Conservation (phyloP, 1,139 yeast species). For the Suzukiozyma palmioleophila region DNA sequence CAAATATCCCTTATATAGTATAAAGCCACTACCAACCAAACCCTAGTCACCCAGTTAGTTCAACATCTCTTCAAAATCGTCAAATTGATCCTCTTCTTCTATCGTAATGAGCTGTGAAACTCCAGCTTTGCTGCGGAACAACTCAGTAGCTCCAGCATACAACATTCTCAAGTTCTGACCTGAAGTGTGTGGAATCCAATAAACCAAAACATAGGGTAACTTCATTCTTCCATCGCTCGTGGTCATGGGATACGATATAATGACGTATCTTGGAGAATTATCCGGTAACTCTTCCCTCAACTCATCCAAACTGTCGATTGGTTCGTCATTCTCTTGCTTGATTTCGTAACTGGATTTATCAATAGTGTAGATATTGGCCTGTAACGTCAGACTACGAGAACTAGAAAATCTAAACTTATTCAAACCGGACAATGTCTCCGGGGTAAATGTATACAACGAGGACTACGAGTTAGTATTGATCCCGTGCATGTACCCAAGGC, state of each 20-base stretch:
- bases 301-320: slow-evolving; percentile 48
- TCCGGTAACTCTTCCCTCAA: slow-evolving; percentile 78
- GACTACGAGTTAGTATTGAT: slow-evolving; percentile 17
- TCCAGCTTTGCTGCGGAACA: slow-evolving; percentile 73
- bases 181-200: slow-evolving; percentile 83
- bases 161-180: slow-evolving; percentile 78
- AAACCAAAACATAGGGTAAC: slow-evolving; percentile 70
- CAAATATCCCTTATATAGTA: too few relatives aligned
- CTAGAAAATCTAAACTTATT: slow-evolving; percentile 71
- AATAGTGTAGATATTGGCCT: slow-evolving; percentile 61
- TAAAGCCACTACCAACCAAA: too few relatives aligned
- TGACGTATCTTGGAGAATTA: slow-evolving; percentile 69
- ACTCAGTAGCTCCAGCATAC: slow-evolving; percentile 85
- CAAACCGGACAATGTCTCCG: slow-evolving; percentile 56
- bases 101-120: slow-evolving; percentile 55
- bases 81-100: slow-evolving; percentile 61
- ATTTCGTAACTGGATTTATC: slow-evolving; percentile 57
- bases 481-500: background rate
- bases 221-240: slow-evolving; percentile 67
- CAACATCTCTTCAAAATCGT: slow-evolving; percentile 34
- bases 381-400: slow-evolving; percentile 58
- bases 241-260: slow-evolving; percentile 74
- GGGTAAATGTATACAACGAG: slow-evolving; percentile 59
- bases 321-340: slow-evolving; percentile 41
- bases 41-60: background rate